Conservation (phyloP, 1,139 yeast species). For the Geotrichum aggregatum region DNA sequence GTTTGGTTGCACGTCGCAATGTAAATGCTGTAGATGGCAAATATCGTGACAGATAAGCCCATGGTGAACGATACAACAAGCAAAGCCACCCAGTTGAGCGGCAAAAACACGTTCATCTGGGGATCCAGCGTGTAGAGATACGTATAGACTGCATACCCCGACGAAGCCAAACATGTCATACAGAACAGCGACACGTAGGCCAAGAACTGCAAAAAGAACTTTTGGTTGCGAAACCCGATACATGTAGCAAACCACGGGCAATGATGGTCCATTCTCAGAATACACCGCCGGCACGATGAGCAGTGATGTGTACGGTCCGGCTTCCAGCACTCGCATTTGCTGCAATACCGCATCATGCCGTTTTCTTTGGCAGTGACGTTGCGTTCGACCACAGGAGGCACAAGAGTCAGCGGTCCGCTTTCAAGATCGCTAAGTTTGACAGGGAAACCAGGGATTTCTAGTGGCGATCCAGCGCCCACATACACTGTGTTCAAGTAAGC, state of each 20-base stretch:
- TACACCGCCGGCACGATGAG: conserved; percentile 39
- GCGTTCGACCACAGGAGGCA: conserved; percentile 40
- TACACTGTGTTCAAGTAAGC: conserved; percentile 54
- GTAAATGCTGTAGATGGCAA: conserved; percentile 57
- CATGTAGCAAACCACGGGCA: conserved; percentile 97
- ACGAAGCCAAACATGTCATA: conserved; percentile 40
- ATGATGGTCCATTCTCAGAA: conserved; percentile 62
- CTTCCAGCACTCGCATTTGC: conserved; percentile 78
- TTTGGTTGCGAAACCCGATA: conserved; percentile 77
- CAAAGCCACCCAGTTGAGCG: conserved; percentile 58
- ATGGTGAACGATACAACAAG: conserved; percentile 60
- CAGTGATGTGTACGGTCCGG: conserved; percentile 69
- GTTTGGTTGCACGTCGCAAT: conserved; percentile 61
- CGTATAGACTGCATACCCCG: conserved; percentile 41
- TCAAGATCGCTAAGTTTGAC: conserved; percentile 27
- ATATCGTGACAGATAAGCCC: conserved; percentile 56
- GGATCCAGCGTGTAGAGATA: conserved; percentile 4
- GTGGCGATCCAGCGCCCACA: conserved; percentile 52
- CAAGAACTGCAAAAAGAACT: conserved; percentile 72
- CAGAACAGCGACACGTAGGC: conserved; percentile 53
- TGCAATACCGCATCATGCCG: conserved; percentile 58
- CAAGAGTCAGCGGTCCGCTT: conserved; percentile 29
- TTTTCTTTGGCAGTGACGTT: conserved; percentile 43
- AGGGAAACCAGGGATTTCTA: conserved; percentile 36
- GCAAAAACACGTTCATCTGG: conserved; percentile 43